A percentile compares a stretch with the other conserved stretches of the same genome.
These are phyloP conservation scores for Colletotrichum euphorbiae DNA, from an alignment of 2,329 filamentous ascomycete genomes.

Conservation along the genomic window DNA sequence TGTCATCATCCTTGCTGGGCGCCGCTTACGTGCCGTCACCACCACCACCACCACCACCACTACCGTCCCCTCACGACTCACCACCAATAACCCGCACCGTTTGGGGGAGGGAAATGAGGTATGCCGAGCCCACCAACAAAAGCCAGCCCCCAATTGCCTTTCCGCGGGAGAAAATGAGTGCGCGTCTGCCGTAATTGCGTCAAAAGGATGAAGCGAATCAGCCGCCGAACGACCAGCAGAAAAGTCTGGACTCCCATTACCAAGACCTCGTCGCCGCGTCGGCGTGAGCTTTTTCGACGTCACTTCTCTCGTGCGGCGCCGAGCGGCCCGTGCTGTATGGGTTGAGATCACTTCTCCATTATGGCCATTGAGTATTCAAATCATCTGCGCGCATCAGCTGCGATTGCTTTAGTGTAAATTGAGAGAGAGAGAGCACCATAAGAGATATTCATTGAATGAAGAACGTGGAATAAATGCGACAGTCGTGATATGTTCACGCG, in stretches of 20 bases:
- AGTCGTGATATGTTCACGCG: conserved; percentile 1
- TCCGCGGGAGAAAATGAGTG: background rate
- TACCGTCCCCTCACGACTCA: background rate
- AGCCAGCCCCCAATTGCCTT: background rate
- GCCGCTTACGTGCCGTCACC: no score
- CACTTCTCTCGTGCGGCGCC: background rate
- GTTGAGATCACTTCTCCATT: no score
- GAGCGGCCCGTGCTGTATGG: background rate
- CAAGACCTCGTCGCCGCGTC: conserved; percentile 7
- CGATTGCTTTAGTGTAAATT: no score
- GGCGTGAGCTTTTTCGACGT: conserved; percentile 5
- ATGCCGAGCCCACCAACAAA: background rate
- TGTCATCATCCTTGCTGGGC: no score
- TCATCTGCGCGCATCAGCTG: background rate
- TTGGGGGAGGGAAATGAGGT: conserved; percentile 2
- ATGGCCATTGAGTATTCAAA: no score
- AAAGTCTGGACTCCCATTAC: conserved; percentile 8
- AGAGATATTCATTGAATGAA: background rate
- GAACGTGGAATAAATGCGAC: no score
- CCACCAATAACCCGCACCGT: background rate
- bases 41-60: background rate
- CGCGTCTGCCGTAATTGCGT: conserved; percentile 23
- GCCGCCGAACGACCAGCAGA: background rate
- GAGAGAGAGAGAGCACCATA: no score
- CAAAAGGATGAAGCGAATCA: background rate